phyloP scores from a whole-genome alignment of 2,329 filamentous ascomycete species.

The Hysterium pulicare region DNA sequence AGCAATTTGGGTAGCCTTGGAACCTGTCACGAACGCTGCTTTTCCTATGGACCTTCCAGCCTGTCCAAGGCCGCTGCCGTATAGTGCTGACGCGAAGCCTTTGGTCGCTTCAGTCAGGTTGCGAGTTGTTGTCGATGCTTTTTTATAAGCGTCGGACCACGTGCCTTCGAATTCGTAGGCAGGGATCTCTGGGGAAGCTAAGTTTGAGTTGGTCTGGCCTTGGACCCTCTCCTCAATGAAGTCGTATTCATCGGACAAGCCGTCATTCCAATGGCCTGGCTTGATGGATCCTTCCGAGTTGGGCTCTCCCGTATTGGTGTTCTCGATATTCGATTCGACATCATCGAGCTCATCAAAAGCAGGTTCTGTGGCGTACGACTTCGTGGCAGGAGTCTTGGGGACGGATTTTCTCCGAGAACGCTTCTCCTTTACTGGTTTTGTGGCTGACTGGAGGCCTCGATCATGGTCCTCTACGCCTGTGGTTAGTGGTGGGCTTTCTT shows the following conservation, averaged over 20 bases:
- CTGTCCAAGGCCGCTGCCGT: background rate
- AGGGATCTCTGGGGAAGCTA: background rate
- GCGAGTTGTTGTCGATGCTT: background rate
- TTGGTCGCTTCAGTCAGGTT: background rate
- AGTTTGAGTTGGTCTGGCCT: background rate
- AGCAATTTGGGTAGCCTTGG: background rate
- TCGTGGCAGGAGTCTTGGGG: no score
- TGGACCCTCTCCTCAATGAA: background rate
- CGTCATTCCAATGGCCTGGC: no score
- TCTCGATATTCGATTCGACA: no score
- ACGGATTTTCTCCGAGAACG: no score
- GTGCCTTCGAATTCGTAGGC: background rate
- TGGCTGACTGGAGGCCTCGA: no score
- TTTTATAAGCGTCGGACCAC: background rate
- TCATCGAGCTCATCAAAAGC: no score
- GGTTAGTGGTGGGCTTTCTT: no score
- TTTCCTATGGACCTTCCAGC: background rate
- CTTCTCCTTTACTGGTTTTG: no score
- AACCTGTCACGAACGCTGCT: background rate
- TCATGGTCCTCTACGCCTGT: no score
- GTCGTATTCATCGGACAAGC: conserved; percentile 1
- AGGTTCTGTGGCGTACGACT: no score
- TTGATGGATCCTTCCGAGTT: no score
- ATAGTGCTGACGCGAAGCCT: background rate
- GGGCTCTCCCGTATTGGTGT: no score